phyloP scores from a whole-genome alignment of 164 flowering plant genomes.

The Nelumbo lutea region DNA sequence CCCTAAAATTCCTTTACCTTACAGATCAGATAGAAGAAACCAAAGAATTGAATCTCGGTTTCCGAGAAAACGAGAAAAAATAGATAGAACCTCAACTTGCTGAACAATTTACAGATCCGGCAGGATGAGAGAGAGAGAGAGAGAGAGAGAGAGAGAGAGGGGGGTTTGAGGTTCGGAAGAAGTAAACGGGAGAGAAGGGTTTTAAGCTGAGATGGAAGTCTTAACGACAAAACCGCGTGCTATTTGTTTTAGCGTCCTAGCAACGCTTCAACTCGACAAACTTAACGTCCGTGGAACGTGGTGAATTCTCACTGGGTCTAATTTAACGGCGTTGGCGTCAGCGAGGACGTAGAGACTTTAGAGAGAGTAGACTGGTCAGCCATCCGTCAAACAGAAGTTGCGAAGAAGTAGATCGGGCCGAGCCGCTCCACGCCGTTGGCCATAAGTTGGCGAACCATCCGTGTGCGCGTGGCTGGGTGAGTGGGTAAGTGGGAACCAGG shows the following conservation, averaged over 20 bases:
- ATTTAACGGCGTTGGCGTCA: no score
- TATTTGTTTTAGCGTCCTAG: background rate
- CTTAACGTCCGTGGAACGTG: no score
- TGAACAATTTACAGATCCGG: conserved; percentile 1
- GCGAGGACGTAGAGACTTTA: no score
- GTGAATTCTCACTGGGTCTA: background rate
- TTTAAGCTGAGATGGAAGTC: background rate
- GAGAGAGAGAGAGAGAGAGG: no score
- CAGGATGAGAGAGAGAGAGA: background rate
- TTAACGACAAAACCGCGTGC: conserved; percentile 20
- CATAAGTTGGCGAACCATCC: no score
- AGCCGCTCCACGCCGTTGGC: no score
- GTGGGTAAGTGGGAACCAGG: no score
- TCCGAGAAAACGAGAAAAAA: background rate
- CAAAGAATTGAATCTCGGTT: background rate
- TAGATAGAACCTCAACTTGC: background rate
- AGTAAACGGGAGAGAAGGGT: background rate
- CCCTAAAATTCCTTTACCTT: background rate
- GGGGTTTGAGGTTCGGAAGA: background rate
- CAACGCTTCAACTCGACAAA: no score
- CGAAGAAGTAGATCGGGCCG: no score
- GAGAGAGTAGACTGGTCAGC: no score
- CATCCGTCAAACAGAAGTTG: no score
- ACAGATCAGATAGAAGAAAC: background rate
- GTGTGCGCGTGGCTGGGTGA: no score